Conservation (phyloP, 1,284 basidiomycete genomes). For the Ustilago lituana region DNA sequence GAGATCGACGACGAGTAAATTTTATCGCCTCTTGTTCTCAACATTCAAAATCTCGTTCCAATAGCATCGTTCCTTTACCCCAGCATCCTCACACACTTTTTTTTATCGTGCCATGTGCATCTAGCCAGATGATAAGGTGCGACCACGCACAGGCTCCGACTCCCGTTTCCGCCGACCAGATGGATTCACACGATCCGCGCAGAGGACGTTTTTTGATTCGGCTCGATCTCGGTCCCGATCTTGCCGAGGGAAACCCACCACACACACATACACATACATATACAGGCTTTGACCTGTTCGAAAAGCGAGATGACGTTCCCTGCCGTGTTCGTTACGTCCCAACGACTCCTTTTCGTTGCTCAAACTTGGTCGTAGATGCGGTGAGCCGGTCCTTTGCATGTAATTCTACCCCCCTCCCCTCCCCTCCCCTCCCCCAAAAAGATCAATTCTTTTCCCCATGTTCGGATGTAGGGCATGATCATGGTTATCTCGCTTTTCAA, state of each 20-base stretch:
- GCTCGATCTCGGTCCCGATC: too few species aligned
- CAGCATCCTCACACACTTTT: constrained; percentile 8
- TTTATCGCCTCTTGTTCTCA: neutral
- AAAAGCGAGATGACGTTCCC: constrained; percentile 49
- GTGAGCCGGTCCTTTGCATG: constrained; percentile 18
- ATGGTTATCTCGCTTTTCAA: constrained; percentile 42
- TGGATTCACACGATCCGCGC: too few species aligned
- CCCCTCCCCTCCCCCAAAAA: constrained; percentile 10
- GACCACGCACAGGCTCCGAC: constrained; percentile 16
- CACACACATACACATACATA: too few species aligned
- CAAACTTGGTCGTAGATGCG: too few species aligned
- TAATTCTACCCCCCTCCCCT: constrained; percentile 31
- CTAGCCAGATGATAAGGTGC: too few species aligned
- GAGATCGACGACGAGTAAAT: constrained; percentile 69
- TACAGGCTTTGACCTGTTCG: too few species aligned
- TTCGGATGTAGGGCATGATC: constrained; percentile 12
- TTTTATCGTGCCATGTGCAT: too few species aligned
- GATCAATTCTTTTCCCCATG: neutral
- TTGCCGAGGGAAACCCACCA: constrained; percentile 14
- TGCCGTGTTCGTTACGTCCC: neutral
- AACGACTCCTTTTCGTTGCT: too few species aligned
- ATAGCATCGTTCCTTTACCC: constrained; percentile 18
- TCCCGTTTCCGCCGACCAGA: too few species aligned
- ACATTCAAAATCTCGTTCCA: neutral
- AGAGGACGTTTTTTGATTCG: too few species aligned